phyloP scores from a whole-genome alignment of 768 basidiomycete species.

The Calocybe indica region DNA sequence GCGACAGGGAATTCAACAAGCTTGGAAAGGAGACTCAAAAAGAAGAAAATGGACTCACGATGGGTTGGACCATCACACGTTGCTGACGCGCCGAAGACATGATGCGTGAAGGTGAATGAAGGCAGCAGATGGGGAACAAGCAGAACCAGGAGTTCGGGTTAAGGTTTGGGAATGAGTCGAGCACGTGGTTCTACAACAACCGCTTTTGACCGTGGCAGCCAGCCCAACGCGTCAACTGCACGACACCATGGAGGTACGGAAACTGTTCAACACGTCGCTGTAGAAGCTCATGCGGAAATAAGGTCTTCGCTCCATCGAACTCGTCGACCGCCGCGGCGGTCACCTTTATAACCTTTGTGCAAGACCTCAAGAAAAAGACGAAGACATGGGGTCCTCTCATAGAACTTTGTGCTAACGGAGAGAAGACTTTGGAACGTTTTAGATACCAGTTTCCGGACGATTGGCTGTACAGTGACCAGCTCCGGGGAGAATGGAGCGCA shows the following conservation, averaged over 20 bases:
- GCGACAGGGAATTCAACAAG: constrained; percentile 7
- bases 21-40: constrained; percentile 1
- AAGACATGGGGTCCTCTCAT: constrained; percentile 97
- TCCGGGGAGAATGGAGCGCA: constrained; percentile 96
- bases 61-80: constrained; percentile 99
- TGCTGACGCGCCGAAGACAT: constrained; percentile 87
- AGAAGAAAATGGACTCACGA: constrained; percentile 52
- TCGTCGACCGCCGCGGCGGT: constrained; percentile 98
- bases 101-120: constrained; percentile 18
- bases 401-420: constrained; percentile 88
- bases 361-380: constrained; percentile 96
- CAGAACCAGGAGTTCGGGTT: constrained; percentile 10
- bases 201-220: constrained; percentile 6
- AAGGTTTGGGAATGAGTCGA: constrained; percentile 13
- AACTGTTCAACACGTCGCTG: background rate
- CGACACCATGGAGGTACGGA: constrained; percentile 21
- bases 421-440: constrained; percentile 96
- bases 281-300: constrained; percentile 6
- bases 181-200: constrained; percentile 17
- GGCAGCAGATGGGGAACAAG: background rate
- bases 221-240: constrained; percentile 19
- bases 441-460: constrained; percentile 95
- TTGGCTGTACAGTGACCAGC: constrained; percentile 98
- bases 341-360: constrained; percentile 98
- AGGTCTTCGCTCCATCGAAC: constrained; percentile 72